Base-by-base conservation (phyloP, 1,284 basidiomycete species). In the Heterobasidion annosum region DNA sequence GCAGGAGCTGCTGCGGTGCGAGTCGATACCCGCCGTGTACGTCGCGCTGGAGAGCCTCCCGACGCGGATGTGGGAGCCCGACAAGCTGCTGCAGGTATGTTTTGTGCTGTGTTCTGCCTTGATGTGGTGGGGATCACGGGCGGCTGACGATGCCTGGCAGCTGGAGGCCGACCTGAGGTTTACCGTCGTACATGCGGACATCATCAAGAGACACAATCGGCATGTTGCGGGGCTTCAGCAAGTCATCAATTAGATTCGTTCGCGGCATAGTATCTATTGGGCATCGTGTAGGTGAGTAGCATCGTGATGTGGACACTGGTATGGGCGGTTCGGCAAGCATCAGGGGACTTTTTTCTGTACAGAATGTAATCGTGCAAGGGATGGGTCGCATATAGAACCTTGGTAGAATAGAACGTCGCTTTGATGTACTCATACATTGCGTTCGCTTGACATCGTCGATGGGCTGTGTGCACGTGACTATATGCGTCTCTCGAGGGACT, bases 61-160 rank as follows among this genome's bases (percentile, higher is more conserved):
- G 0, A 91, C 89, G 12, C 77, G 93, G 53, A 85, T 95, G 77
- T 98, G 95, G 88, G 82, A 92, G 58, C 85, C 91, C 0, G 95
- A 98, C 66, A 89, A 85, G 66, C 73, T 99, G 2, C 75, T 98
- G 49, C 86, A 90, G 75, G 92, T 93, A 58, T 48, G 80, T 63
- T 34, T 47, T 51, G 9, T 48, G 7, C 19, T 48, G 1, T 15
- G 2, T 4, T 5, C n/a, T 6, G 13, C 19, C 47, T 9, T 9
- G 45, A n/a, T 10, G 1, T 47, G 12, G 1, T 47, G 45, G 7
- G 25, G 25, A 25, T 25, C 25, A 4, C 25, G 25, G 25, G 25
- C 4, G 7, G 50, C 40, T 51, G 50, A 51, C 25, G 9, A 33
- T n/a, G 18, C 19, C 13, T 42, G 8, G 7, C 59, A 88, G 86